Conservation (phyloP, 2,329 filamentous ascomycete genomes). For the Karstenula rhodostoma region DNA sequence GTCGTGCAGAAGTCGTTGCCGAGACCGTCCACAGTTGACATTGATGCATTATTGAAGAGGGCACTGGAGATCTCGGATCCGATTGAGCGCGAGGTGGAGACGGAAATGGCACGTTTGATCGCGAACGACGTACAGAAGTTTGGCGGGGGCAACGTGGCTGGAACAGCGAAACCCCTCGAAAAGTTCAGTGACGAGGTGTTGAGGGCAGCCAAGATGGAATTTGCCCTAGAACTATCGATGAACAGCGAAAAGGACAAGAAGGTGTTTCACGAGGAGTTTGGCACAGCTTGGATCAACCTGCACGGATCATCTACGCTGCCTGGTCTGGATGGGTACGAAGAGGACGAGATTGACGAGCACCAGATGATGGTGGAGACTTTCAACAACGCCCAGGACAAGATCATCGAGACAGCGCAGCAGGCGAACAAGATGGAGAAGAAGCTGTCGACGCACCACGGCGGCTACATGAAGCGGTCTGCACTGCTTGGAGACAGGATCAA, state of each 20-base stretch:
- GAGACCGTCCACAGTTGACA: slow-evolving; percentile 75
- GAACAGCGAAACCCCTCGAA: slow-evolving; percentile 67
- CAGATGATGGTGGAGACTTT: slow-evolving; percentile 75
- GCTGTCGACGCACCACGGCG: slow-evolving; percentile 83
- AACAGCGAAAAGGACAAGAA: slow-evolving; percentile 59
- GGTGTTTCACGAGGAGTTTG: slow-evolving; percentile 52
- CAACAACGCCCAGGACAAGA: slow-evolving; percentile 75
- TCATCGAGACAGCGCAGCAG: slow-evolving; percentile 77
- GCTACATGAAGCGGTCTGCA: slow-evolving; percentile 87
- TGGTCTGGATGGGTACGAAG: slow-evolving; percentile 81
- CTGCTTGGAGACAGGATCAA: slow-evolving; percentile 79
- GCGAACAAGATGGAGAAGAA: slow-evolving; percentile 94
- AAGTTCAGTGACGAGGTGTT: slow-evolving; percentile 75
- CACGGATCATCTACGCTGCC: slow-evolving; percentile 66
- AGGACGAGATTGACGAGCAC: slow-evolving; percentile 75
- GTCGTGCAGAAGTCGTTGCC: slow-evolving; percentile 89
- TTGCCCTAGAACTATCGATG: slow-evolving; percentile 72
- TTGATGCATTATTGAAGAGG: slow-evolving; percentile 70
- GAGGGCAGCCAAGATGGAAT: slow-evolving; percentile 76
- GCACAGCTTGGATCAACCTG: slow-evolving; percentile 60
- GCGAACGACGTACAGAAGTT: slow-evolving; percentile 83
- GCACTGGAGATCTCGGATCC: slow-evolving; percentile 69
- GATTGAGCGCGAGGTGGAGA: slow-evolving; percentile 73
- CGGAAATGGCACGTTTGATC: slow-evolving; percentile 80
- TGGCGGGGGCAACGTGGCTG: slow-evolving; percentile 71